Evolutionary conservation across 2,329 filamentous ascomycete genomes (phyloP).

Genomic region (Fusarium camptoceras): DNA sequence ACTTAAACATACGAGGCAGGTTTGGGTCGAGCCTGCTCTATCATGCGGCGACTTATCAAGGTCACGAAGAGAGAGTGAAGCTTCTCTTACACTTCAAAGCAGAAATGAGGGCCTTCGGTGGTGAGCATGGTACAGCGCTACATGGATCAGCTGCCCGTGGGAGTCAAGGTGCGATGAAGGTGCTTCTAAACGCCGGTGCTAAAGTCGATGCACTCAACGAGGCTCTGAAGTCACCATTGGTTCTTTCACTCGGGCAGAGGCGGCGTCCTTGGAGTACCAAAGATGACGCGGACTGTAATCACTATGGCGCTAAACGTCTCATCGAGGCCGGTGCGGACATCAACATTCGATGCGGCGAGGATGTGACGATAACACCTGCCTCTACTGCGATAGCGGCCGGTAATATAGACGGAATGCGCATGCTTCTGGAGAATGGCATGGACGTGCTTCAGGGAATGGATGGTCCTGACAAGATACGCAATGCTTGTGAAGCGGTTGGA

Average conservation of each 20-base stretch:
- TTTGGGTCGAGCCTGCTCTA: too few relatives aligned
- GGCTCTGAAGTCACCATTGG: neutral
- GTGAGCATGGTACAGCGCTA: too few relatives aligned
- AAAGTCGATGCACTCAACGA: neutral
- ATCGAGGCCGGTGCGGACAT: neutral
- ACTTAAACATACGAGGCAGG: too few relatives aligned
- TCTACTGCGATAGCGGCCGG: neutral
- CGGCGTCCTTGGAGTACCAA: too few relatives aligned
- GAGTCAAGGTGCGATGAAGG: too few relatives aligned
- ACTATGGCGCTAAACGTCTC: neutral
- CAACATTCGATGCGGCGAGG: neutral
- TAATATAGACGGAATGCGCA: neutral
- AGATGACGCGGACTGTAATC: neutral
- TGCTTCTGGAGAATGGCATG: neutral
- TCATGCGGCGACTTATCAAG: too few relatives aligned
- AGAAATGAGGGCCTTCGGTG: too few relatives aligned
- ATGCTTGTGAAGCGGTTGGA: neutral
- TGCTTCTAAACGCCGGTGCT: too few relatives aligned
- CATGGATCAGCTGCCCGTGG: too few relatives aligned
- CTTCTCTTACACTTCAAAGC: too few relatives aligned
- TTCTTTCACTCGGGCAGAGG: neutral
- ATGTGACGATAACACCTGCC: neutral
- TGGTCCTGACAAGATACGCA: accelerated
- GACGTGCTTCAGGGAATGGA: neutral
- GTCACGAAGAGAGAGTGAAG: too few relatives aligned